phyloP scores from a whole-genome alignment of 2,329 filamentous ascomycete species.

The Cercospora sp. region DNA sequence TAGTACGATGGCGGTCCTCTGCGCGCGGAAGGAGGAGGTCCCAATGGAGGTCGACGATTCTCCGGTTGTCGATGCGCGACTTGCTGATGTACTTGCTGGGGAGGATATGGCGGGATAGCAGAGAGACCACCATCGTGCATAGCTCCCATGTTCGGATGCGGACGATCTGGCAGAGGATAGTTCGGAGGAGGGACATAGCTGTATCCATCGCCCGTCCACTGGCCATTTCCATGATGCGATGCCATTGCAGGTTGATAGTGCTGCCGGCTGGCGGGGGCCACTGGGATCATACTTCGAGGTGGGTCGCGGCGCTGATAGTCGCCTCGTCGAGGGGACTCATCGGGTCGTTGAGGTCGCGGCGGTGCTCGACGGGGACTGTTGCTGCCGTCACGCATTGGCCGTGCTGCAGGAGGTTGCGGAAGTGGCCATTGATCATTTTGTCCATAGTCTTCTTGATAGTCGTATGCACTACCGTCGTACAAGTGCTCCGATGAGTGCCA shows the following conservation, averaged over 20 bases:
- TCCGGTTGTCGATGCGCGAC: constrained; percentile 27
- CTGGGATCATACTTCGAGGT: constrained; percentile 24
- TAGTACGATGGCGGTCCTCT: constrained; percentile 53
- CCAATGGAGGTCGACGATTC: constrained; percentile 45
- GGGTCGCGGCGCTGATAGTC: constrained; percentile 24
- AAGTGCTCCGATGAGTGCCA: constrained; percentile 26
- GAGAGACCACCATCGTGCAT: constrained; percentile 1
- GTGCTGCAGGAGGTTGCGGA: constrained; percentile 15
- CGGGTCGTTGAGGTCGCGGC: constrained; percentile 34
- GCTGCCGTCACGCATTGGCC: constrained; percentile 9
- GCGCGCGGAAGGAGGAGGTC: constrained; percentile 51
- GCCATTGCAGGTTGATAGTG: constrained; percentile 22
- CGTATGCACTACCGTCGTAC: constrained; percentile 34
- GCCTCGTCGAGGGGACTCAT: constrained; percentile 19
- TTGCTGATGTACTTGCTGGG: constrained; percentile 34
- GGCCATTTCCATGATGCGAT: constrained; percentile 34
- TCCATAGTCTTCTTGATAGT: constrained; percentile 23
- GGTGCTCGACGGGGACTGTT: constrained; percentile 26
- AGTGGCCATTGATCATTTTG: constrained; percentile 34
- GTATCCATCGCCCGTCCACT: constrained; percentile 37
- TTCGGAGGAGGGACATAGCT: constrained; percentile 25
- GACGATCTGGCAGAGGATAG: constrained; percentile 25
- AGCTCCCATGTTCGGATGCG: constrained; percentile 13
- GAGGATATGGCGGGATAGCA: constrained; percentile 20
- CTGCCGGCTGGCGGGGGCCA: constrained; percentile 21